phyloP scores from a whole-genome alignment of 805 yeast species.

The Candida hispaniensis region DNA sequence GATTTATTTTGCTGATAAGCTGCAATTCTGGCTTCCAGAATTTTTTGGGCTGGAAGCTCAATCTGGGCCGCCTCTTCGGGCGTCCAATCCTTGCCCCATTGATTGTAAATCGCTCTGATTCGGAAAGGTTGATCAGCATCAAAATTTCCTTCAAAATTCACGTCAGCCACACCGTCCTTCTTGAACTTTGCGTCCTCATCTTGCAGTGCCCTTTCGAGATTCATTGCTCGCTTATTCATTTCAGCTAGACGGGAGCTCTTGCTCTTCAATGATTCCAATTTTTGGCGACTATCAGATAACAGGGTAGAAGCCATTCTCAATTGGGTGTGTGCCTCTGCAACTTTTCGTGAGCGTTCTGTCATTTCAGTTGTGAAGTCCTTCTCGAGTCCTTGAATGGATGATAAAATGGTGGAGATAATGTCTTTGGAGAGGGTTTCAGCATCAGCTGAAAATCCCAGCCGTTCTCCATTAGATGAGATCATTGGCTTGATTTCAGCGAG shows the following conservation, averaged over 20 bases:
- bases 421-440: slow-evolving; percentile 30
- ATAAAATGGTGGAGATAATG: slow-evolving; percentile 42
- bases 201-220: slow-evolving; percentile 50
- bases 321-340: slow-evolving; percentile 43
- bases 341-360: slow-evolving; percentile 39
- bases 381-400: slow-evolving; percentile 43
- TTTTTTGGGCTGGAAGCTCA: slow-evolving; percentile 38
- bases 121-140: slow-evolving; percentile 92
- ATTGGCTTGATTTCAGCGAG: slow-evolving; percentile 15
- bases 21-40: slow-evolving; percentile 63
- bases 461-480: slow-evolving; percentile 4
- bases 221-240: slow-evolving; percentile 43
- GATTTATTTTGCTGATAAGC: slow-evolving; percentile 69
- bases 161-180: slow-evolving; percentile 15
- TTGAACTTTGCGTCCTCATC: slow-evolving; percentile 52
- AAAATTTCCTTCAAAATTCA: slow-evolving; percentile 41
- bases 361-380: slow-evolving; percentile 51
- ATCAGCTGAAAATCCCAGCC: slow-evolving; percentile 13
- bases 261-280: slow-evolving; percentile 43
- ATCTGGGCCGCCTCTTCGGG: slow-evolving; percentile 1
- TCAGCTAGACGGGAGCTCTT: slow-evolving; percentile 34
- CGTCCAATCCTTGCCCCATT: slow-evolving; percentile 10
- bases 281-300: slow-evolving; percentile 39
- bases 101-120: slow-evolving; percentile 38
- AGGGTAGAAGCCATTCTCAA: slow-evolving; percentile 46